Base-by-base conservation (phyloP, 352 stramenopile species). In the Phytophthora megakarya region DNA sequence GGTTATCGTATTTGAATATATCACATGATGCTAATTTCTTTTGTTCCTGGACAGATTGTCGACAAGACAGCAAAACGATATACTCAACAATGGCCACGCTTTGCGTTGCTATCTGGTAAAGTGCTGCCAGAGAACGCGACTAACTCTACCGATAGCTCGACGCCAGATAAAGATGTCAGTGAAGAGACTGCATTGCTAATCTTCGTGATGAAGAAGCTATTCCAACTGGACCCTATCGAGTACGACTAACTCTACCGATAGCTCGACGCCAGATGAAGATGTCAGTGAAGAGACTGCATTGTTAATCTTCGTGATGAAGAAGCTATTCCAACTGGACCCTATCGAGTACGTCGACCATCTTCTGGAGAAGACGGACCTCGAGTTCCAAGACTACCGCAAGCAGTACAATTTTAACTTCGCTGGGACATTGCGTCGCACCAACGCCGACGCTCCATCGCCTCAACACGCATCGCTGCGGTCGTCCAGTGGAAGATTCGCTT, bases 321-420 rank as follows among this genome's bases (percentile, higher is more conserved):
- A 72, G 15, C 62, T 90, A 0, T 72, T 90, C 5, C 35, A 61
- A 8, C 48, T 73, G 1, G 78, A 87, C 5, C 72, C 73, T 0
- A 69, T 80, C 39, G 75, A 83, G 45, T 84, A 86, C 61, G n/a
- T 73, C 8, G 65, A 84, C 8, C 25, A 33, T 4, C 49, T 90
- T 4, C 61, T 90, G 12, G 67, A 80, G 8, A 68, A 73, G 30
- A 71, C 67, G 0, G 60, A 78, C 12, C 39, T 74, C 3, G 78
- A 90, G 43, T 70, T 78, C 18, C 67, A 78, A 39, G 60, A 68
- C 8, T 66, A 75, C 26, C 73, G 76, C 1, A 76, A 71, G 52
- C 65, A 81, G 60, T 76, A 73, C 63, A 76, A 70, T 13, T 51
- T 76, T 32, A 70, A 72, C 16, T 68, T 86, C 42, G 40, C 62